Conservation (phyloP, 2,329 filamentous ascomycete genomes). For the Fusarium sp. region DNA sequence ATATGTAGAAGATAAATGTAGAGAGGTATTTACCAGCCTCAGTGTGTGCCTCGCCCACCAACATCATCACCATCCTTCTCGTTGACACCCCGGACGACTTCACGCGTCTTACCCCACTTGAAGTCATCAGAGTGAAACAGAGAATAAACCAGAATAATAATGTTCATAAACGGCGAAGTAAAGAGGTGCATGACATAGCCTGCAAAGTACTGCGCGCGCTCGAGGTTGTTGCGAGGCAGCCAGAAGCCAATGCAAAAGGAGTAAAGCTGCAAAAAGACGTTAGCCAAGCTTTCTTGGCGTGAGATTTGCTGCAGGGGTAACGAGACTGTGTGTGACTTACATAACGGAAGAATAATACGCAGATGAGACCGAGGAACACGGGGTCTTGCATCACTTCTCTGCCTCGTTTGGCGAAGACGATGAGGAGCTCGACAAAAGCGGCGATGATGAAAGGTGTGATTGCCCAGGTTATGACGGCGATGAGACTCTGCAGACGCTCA, state of each 20-base stretch:
- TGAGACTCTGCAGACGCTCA: constrained; percentile 55
- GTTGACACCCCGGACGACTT: constrained; percentile 45
- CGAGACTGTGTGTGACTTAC: constrained; percentile 44
- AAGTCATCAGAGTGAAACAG: constrained; percentile 56
- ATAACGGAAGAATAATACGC: constrained; percentile 50
- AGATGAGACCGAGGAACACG: constrained; percentile 51
- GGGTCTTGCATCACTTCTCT: constrained; percentile 47
- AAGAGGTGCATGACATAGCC: constrained; percentile 51
- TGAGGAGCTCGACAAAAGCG: constrained; percentile 50
- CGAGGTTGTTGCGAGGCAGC: constrained; percentile 51
- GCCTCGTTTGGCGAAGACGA: constrained; percentile 48
- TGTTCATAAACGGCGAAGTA: constrained; percentile 54
- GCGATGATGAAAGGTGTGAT: constrained; percentile 57
- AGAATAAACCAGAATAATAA: constrained; percentile 54
- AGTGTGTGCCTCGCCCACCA: constrained; percentile 41
- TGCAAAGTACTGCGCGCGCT: constrained; percentile 51
- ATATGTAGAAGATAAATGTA: background rate
- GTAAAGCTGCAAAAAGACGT: constrained; percentile 47
- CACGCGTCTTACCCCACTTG: constrained; percentile 57
- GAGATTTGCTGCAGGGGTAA: background rate
- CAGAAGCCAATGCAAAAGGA: constrained; percentile 55
- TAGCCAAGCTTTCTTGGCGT: constrained; percentile 12
- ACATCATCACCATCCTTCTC: constrained; percentile 42
- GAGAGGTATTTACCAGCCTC: background rate
- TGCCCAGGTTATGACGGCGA: constrained; percentile 58